phyloP scores from a whole-genome alignment of 2,329 filamentous ascomycete genomes.

The Arthrinium puccinioides region DNA sequence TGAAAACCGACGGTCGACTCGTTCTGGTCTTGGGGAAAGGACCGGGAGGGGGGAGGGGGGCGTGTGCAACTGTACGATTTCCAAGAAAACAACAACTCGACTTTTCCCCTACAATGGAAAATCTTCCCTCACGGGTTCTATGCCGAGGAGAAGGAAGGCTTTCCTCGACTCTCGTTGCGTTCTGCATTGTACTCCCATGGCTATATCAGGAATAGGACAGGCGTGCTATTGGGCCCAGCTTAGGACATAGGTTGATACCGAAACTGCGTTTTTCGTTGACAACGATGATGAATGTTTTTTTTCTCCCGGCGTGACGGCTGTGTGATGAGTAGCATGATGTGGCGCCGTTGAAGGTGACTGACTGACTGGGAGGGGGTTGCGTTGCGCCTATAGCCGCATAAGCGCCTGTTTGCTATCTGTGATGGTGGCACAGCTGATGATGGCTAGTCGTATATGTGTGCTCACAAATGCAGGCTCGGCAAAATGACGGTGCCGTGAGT shows the following conservation, averaged over 20 bases:
- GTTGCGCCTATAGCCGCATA: too few species aligned
- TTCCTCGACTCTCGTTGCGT: slow-evolving; percentile 2
- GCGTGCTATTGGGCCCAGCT: slow-evolving; percentile 1
- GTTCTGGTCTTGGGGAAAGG: slow-evolving; percentile 2
- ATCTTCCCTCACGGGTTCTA: not conserved
- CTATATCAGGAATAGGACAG: slow-evolving; percentile 3
- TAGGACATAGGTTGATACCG: slow-evolving; percentile 1
- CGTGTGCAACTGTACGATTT: slow-evolving; percentile 3
- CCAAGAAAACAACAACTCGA: slow-evolving; percentile 3
- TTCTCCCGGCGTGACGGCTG: not conserved
- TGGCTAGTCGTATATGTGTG: too few species aligned
- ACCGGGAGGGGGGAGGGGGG: not conserved
- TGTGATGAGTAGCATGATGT: too few species aligned
- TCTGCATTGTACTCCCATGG: slow-evolving; percentile 3
- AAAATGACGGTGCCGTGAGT: too few species aligned
- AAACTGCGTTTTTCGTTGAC: slow-evolving; percentile 2
- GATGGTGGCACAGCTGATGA: too few species aligned
- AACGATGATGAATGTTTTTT: not conserved
- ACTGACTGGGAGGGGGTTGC: too few species aligned
- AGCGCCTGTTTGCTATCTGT: too few species aligned
- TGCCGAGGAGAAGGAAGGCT: not conserved
- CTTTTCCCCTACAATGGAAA: slow-evolving; percentile 1
- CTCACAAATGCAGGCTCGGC: too few species aligned
- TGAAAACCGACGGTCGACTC: slow-evolving; percentile 1
- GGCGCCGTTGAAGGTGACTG: too few species aligned